Evolutionary conservation across 2,329 filamentous ascomycete genomes (phyloP).

Genomic region (Pseudohalonectria lignicola): DNA sequence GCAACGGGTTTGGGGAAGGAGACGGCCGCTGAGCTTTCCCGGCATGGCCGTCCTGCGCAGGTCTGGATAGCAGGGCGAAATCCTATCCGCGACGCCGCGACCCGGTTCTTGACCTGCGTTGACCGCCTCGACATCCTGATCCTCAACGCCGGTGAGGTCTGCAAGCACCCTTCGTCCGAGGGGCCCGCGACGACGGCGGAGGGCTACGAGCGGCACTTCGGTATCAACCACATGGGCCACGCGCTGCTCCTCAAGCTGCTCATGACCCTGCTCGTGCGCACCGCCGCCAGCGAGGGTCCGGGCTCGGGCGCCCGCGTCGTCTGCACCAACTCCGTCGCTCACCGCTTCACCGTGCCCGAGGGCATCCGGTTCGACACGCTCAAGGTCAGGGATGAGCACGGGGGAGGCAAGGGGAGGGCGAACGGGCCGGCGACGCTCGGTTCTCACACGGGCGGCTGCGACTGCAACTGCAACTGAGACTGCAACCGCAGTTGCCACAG

Average conservation of each 20-base stretch:
- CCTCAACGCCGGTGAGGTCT: conserved; percentile 32
- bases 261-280: conserved; percentile 12
- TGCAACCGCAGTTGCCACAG: too few relatives aligned
- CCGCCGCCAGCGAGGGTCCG: conserved; percentile 8
- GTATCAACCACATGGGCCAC: conserved; percentile 33
- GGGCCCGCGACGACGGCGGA: conserved; percentile 23
- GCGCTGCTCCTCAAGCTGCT: conserved; percentile 26
- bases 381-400: too few relatives aligned
- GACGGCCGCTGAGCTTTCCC: conserved; percentile 27
- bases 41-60: conserved; percentile 18
- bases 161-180: conserved; percentile 27
- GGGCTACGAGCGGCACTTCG: conserved; percentile 34
- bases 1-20: conserved; percentile 38
- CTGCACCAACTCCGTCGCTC: conserved; percentile 12
- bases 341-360: conserved; percentile 8
- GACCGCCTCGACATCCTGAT: conserved; percentile 31
- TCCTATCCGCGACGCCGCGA: conserved; percentile 27
- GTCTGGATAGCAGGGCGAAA: conserved; percentile 23
- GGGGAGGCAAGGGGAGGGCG: too few relatives aligned
- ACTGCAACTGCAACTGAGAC: too few relatives aligned
- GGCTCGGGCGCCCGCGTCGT: conserved; percentile 15
- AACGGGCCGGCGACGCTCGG: too few relatives aligned
- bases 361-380: conserved; percentile 15
- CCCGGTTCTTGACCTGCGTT: conserved; percentile 19
- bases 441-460: too few relatives aligned